Conservation (phyloP, 129 eudicot species). For the Helianthus tuberosus region DNA sequence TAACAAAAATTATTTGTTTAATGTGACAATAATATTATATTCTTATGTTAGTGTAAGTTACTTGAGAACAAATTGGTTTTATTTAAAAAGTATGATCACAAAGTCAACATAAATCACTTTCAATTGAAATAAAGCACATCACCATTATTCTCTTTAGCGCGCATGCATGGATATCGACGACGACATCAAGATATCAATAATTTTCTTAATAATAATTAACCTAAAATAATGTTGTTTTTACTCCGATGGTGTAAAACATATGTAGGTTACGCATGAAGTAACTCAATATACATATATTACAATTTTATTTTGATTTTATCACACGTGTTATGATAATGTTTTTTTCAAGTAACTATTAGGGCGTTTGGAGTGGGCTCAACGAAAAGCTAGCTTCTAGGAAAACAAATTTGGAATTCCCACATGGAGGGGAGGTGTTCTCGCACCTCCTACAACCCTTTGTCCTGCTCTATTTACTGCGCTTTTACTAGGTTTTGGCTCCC, state of each 20-base stretch:
- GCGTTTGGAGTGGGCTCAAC: no score
- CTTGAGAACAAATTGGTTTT: no score
- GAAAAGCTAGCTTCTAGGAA: no score
- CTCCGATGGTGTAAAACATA: background rate
- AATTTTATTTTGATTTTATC: no score
- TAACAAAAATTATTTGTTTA: background rate
- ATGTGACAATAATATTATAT: background rate
- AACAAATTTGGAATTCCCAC: no score
- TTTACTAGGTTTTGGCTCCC: no score
- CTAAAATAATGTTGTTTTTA: background rate
- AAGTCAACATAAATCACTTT: constrained; percentile 16
- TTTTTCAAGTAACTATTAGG: no score
- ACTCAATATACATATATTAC: background rate
- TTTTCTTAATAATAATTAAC: background rate
- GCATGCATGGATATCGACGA: constrained; percentile 10
- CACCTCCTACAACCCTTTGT: no score
- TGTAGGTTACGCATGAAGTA: background rate
- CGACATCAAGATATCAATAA: constrained; percentile 2
- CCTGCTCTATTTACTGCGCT: no score
- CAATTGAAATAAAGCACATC: constrained; percentile 17
- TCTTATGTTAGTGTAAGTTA: background rate
- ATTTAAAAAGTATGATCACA: background rate
- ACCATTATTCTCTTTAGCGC: constrained; percentile 18
- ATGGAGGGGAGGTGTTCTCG: no score
- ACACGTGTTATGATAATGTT: no score